Percentiles rank a stretch among this genome's conserved stretches.
Conservation (phyloP, 441 rosid species). For the Adansonia rubrostipa region DNA sequence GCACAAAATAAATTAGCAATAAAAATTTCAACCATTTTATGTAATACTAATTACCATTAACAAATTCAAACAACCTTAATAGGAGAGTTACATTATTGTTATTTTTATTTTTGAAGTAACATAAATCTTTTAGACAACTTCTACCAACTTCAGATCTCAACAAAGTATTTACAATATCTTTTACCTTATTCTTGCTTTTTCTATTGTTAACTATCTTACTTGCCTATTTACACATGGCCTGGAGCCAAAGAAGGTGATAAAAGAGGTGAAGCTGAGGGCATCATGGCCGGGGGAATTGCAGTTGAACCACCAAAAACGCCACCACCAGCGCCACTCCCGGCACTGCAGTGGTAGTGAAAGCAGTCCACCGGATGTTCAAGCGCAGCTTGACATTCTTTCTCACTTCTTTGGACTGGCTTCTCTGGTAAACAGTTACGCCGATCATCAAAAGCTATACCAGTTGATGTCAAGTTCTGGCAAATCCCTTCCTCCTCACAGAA, state of each 20-base stretch:
- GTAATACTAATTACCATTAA: too few species aligned
- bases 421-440: slow-evolving; percentile 71
- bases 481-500: slow-evolving; percentile 67
- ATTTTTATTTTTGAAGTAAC: too few species aligned
- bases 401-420: slow-evolving; percentile 61
- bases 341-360: slow-evolving; percentile 46
- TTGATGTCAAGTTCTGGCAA: slow-evolving; percentile 63
- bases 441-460: slow-evolving; percentile 59
- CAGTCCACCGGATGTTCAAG: slow-evolving; percentile 73
- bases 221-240: slow-evolving; percentile 27
- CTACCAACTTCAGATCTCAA: too few species aligned
- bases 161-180: too few species aligned
- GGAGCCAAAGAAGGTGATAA: slow-evolving; percentile 61
- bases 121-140: too few species aligned
- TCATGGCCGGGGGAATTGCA: slow-evolving; percentile 35
- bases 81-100: too few species aligned
- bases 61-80: too few species aligned
- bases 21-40: too few species aligned
- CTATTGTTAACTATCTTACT: too few species aligned
- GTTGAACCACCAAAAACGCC: slow-evolving; percentile 18
- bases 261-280: slow-evolving; percentile 45
- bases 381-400: slow-evolving; percentile 54
- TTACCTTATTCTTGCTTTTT: too few species aligned
- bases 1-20: too few species aligned
- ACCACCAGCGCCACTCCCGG: background rate